Evolutionary conservation across 2,329 filamentous ascomycete genomes (phyloP).

Genomic region (Paecilomyces sp.): DNA sequence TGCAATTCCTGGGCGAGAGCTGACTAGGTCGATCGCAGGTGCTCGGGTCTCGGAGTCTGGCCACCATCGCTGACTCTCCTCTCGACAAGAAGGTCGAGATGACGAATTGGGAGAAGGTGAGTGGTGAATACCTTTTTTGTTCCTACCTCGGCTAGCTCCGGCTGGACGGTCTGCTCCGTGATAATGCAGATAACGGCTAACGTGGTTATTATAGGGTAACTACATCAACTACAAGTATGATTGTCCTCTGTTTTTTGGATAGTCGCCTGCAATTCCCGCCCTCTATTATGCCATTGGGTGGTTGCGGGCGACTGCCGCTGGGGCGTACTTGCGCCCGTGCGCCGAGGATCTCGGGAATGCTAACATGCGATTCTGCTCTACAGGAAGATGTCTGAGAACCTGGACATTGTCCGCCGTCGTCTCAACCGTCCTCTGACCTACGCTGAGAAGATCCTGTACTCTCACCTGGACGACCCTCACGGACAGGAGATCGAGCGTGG

Average conservation of each 20-base stretch:
- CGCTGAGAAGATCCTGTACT: constrained; percentile 98
- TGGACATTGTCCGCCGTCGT: constrained; percentile 78
- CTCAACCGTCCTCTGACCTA: constrained; percentile 91
- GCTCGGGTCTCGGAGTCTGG: constrained; percentile 62
- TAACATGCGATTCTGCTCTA: constrained; percentile 16
- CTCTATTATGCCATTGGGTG: not conserved
- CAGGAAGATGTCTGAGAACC: constrained; percentile 98
- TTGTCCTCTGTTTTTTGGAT: not conserved
- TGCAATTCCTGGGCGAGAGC: constrained; percentile 3
- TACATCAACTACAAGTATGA: constrained; percentile 87
- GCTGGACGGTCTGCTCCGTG: constrained; percentile 5
- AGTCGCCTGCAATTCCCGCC: not conserved
- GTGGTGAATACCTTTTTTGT: constrained; percentile 12
- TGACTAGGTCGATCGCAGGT: constrained; percentile 46
- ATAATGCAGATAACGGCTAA: constrained; percentile 17
- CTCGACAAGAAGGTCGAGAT: constrained; percentile 96
- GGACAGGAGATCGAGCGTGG: constrained; percentile 95
- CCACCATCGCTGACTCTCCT: constrained; percentile 76
- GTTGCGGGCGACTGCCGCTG: not conserved
- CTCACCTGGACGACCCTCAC: constrained; percentile 94
- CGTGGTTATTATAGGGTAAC: constrained; percentile 51
- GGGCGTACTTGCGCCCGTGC: not conserved
- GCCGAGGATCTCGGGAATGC: constrained; percentile 1
- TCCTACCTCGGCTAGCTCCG: constrained; percentile 15
- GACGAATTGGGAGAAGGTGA: constrained; percentile 83